Percentiles rank a stretch among this genome's conserved stretches.
These are phyloP conservation scores for Macrophomina phaseolina DNA, from an alignment of 2,329 filamentous ascomycete species.

Conservation along the genomic window DNA sequence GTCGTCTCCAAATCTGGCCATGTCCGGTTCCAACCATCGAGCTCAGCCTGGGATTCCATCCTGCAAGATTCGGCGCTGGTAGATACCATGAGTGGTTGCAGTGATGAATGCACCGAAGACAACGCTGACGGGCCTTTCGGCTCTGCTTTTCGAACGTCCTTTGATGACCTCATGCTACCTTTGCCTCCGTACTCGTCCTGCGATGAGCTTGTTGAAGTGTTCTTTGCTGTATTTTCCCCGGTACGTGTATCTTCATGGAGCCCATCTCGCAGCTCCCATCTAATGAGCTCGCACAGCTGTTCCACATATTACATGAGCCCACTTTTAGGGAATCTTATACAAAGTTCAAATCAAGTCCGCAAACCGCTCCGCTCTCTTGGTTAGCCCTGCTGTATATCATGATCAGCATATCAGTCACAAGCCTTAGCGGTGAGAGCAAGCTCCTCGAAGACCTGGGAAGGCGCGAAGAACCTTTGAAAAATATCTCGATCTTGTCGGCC, in stretches of 20 bases:
- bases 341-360: background rate
- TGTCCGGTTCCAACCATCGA: background rate
- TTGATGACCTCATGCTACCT: background rate
- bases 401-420: background rate
- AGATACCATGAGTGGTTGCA: background rate
- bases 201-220: background rate
- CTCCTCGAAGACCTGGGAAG: background rate
- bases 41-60: background rate
- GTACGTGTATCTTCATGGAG: background rate
- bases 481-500: background rate
- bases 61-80: background rate
- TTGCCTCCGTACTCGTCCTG: background rate
- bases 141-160: background rate
- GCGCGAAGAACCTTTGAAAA: background rate
- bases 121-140: background rate
- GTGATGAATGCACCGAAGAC: background rate
- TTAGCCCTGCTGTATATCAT: background rate
- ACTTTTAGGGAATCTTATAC: background rate
- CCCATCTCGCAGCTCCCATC: background rate
- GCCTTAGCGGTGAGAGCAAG: background rate
- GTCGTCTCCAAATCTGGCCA: background rate
- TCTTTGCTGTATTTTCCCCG: constrained; percentile 16
- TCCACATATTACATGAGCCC: background rate
- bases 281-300: background rate
- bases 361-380: background rate